These are phyloP conservation scores for Apostasia ramifera DNA, from an alignment of 106 monocot species.

Conservation along the genomic window DNA sequence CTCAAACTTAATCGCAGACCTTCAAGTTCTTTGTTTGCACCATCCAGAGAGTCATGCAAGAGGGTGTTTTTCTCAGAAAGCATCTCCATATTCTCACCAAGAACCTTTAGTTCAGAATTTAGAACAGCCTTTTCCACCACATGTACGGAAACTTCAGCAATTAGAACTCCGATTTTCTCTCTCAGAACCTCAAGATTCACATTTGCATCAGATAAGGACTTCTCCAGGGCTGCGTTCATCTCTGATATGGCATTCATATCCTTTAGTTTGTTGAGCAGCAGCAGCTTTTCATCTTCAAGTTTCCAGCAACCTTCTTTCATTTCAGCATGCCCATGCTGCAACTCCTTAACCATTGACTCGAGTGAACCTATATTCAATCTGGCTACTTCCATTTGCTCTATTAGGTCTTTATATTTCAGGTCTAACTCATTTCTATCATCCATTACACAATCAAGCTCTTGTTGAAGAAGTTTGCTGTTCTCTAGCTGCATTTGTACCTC, in stretches of 20 bases:
- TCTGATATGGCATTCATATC: constrained; percentile 12
- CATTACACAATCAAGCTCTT: constrained; percentile 33
- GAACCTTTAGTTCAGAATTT: constrained; percentile 19
- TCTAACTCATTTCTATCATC: constrained; percentile 32
- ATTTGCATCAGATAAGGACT: constrained; percentile 26
- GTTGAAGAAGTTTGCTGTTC: constrained; percentile 36
- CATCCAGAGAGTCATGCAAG: constrained; percentile 28
- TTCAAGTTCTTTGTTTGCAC: constrained; percentile 22
- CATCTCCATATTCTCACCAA: constrained; percentile 15
- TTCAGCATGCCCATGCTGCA: constrained; percentile 29
- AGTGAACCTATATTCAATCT: constrained; percentile 35
- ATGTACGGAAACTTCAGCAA: constrained; percentile 3
- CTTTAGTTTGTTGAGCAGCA: constrained; percentile 17
- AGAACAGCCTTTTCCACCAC: constrained; percentile 26
- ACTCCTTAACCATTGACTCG: constrained; percentile 27
- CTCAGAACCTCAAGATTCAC: constrained; percentile 20
- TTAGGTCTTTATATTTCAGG: constrained; percentile 17
- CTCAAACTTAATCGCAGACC: constrained; percentile 15
- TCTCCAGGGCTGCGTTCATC: constrained; percentile 25
- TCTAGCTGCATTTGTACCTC: constrained; percentile 24
- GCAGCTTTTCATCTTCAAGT: constrained; percentile 29
- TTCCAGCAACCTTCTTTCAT: constrained; percentile 33
- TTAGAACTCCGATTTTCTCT: constrained; percentile 14
- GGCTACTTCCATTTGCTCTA: constrained; percentile 31
- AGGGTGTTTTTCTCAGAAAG: constrained; percentile 22